Percentiles rank a stretch among this genome's conserved stretches.
phyloP scores from a whole-genome alignment of 805 yeast species.

The Brettanomyces naardenensis region DNA sequence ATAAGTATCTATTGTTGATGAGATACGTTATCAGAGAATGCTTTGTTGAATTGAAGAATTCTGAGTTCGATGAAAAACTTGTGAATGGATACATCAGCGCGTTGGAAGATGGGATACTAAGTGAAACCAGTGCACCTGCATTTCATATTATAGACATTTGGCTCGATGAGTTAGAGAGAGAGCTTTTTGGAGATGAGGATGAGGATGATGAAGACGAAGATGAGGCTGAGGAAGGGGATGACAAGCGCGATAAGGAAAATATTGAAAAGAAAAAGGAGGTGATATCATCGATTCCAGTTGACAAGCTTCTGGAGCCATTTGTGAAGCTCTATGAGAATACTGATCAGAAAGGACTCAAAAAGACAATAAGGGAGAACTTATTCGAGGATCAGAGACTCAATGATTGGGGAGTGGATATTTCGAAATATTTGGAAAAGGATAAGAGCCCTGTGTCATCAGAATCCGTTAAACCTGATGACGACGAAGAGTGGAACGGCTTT shows the following conservation, averaged over 20 bases:
- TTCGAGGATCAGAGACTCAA: conserved; percentile 54
- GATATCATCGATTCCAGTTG: conserved; percentile 39
- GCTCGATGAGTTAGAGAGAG: conserved; percentile 74
- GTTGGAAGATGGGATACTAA: conserved; percentile 26
- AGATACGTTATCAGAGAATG: conserved; percentile 68
- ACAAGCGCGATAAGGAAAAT: conserved; percentile 13
- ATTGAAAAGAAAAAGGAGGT: conserved; percentile 18
- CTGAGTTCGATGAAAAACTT: conserved; percentile 46
- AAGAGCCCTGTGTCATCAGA: conserved; percentile 15
- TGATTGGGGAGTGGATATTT: conserved; percentile 51
- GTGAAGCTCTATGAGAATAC: conserved; percentile 39
- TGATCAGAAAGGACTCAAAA: conserved; percentile 54
- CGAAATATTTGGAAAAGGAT: conserved; percentile 11
- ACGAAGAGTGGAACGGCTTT: conserved; percentile 15
- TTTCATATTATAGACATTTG: conserved; percentile 80
- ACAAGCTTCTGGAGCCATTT: conserved; percentile 53
- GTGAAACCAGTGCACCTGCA: conserved; percentile 68
- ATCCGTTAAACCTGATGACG: conserved; percentile 21
- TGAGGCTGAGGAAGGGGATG: conserved; percentile 6
- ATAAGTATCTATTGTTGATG: conserved; percentile 75
- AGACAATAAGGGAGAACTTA: conserved; percentile 58
- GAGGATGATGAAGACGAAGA: conserved; percentile 34
- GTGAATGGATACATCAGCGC: conserved; percentile 39
- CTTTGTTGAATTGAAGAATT: conserved; percentile 44
- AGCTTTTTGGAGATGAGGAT: conserved; percentile 42